Evolutionary conservation across 345 rosid species (phyloP).

Genomic region (Gossypium herbaceum): DNA sequence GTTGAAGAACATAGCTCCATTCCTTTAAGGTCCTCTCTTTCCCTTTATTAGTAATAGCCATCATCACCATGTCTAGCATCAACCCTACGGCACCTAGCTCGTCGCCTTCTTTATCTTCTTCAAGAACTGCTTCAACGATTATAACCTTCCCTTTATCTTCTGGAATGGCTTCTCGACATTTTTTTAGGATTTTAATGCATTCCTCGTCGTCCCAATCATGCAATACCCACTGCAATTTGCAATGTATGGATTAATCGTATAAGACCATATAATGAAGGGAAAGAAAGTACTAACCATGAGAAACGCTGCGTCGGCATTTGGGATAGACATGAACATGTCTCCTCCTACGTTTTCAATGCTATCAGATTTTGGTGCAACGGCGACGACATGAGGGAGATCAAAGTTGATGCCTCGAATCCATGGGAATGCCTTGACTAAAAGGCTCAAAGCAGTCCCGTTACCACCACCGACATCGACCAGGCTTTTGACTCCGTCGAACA

Average conservation of each 20-base stretch:
- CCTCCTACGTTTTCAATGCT: constrained; percentile 65
- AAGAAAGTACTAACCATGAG: constrained; percentile 42
- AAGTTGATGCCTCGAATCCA: constrained; percentile 60
- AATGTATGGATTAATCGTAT: not conserved
- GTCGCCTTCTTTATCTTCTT: constrained; percentile 29
- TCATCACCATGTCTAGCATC: constrained; percentile 66
- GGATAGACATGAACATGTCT: constrained; percentile 59
- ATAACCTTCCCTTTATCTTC: constrained; percentile 51
- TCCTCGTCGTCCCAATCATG: constrained; percentile 73
- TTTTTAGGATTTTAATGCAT: constrained; percentile 56
- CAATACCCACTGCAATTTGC: constrained; percentile 44
- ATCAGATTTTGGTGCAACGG: constrained; percentile 28
- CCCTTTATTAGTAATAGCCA: constrained; percentile 58
- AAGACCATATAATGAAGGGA: not conserved
- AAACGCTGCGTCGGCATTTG: constrained; percentile 52
- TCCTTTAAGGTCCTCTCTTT: constrained; percentile 65
- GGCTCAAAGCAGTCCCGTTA: constrained; percentile 47
- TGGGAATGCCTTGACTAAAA: constrained; percentile 54
- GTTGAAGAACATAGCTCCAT: constrained; percentile 50
- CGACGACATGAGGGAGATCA: constrained; percentile 68
- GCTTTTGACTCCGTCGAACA: constrained; percentile 50
- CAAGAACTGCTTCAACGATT: constrained; percentile 53
- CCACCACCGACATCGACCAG: constrained; percentile 80
- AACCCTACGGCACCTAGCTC: constrained; percentile 28
- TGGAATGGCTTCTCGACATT: constrained; percentile 59